Evolutionary conservation across 768 basidiomycete genomes (phyloP).

Genomic region (Suillus lakei): DNA sequence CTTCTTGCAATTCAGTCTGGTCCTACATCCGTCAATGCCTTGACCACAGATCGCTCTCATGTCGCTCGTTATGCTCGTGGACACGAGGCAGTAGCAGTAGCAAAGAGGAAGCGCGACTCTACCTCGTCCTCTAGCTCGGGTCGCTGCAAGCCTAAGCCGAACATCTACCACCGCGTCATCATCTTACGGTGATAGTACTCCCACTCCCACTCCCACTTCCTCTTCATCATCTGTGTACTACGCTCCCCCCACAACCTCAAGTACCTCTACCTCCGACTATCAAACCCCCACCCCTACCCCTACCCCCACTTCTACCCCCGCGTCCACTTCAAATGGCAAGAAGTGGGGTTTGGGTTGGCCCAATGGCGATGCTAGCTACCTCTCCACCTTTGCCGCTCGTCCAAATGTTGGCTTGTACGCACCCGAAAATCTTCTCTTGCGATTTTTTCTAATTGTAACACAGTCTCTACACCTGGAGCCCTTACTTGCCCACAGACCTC

Average conservation of each 20-base stretch:
- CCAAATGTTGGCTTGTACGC: slow-evolving; percentile 48
- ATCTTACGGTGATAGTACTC: neutral
- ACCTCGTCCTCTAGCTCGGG: slow-evolving; percentile 36
- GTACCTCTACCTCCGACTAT: neutral
- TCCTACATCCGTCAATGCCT: slow-evolving; percentile 53
- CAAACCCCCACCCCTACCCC: slow-evolving; percentile 21
- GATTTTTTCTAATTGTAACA: neutral
- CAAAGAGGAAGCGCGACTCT: slow-evolving; percentile 54
- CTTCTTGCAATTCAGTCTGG: slow-evolving; percentile 56
- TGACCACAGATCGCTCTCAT: slow-evolving; percentile 46
- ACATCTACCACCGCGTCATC: slow-evolving; percentile 22
- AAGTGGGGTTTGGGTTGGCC: slow-evolving; percentile 77
- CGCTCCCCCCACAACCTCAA: slow-evolving; percentile 12
- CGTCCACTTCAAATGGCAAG: slow-evolving; percentile 22
- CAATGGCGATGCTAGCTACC: slow-evolving; percentile 51
- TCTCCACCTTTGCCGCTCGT: slow-evolving; percentile 54
- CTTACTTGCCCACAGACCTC: slow-evolving; percentile 44
- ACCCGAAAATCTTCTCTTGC: slow-evolving; percentile 5
- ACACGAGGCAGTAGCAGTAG: slow-evolving; percentile 44
- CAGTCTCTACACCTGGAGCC: slow-evolving; percentile 73
- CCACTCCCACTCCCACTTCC: slow-evolving; percentile 22
- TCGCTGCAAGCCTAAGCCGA: slow-evolving; percentile 64
- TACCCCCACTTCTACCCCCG: slow-evolving; percentile 10
- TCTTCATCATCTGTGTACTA: slow-evolving; percentile 13
- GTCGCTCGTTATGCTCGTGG: slow-evolving; percentile 50